phyloP scores from a whole-genome alignment of 805 yeast species.

The Wickerhamomyces silvicola region DNA sequence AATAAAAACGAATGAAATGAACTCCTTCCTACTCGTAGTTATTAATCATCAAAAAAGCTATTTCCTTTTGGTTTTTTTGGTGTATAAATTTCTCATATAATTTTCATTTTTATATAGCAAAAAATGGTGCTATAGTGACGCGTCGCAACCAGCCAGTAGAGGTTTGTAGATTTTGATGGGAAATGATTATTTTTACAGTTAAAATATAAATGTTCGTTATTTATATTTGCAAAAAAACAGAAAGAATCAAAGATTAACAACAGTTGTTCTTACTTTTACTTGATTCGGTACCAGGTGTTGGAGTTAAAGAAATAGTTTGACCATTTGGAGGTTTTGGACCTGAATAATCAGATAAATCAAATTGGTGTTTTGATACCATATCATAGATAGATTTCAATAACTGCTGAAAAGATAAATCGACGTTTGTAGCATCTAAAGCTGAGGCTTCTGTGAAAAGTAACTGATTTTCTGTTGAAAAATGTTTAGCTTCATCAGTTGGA shows the following conservation, averaged over 20 bases:
- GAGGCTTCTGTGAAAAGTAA: conserved; percentile 93
- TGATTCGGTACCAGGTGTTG: conserved; percentile 81
- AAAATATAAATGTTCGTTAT: no score
- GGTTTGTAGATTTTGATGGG: no score
- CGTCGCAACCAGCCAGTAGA: no score
- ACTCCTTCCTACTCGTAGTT: neutral
- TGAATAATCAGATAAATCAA: conserved; percentile 71
- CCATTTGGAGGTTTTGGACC: conserved; percentile 71
- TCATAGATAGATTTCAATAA: conserved; percentile 89
- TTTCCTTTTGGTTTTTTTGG: neutral
- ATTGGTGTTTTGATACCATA: conserved; percentile 88
- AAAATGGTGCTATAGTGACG: no score
- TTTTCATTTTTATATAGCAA: no score
- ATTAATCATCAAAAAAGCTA: neutral
- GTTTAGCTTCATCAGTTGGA: conserved; percentile 95
- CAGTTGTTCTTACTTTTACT: conserved; percentile 46
- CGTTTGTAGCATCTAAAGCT: conserved; percentile 91
- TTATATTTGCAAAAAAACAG: neutral
- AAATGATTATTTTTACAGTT: no score
- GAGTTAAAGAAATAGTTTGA: conserved; percentile 88
- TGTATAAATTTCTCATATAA: no score
- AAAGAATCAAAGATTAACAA: conserved; percentile 40
- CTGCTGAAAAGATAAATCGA: conserved; percentile 90
- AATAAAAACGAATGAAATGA: conserved; percentile 11
- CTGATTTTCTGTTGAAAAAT: conserved; percentile 88